Evolutionary conservation across 2,329 filamentous ascomycete genomes (phyloP), one percentile per base, ranked within the genome.

Genomic region (Alternaria viburni): DNA sequence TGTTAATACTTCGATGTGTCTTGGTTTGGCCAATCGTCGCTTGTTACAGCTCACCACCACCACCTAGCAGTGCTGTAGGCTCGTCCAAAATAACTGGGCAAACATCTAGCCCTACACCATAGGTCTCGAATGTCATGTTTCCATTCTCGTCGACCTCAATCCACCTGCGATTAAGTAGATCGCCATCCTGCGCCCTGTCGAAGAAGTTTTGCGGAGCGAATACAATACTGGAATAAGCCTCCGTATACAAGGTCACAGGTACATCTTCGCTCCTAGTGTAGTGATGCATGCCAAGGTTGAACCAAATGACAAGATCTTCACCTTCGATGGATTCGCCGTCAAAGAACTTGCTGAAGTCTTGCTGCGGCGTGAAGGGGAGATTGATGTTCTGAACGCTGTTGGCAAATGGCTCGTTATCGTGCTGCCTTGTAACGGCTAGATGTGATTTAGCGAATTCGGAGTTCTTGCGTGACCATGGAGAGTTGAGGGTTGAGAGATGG

Each of bases 331-430:
- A 70, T 69, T 86, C 83, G 30, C 75, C 79, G 64, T 86, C 75
- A 46, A 86, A 83, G 74, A 87, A 86, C 26, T 82, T 80, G 59
- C 73, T 72, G 66, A 88, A 88, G 69, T 87, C 80, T 45, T 83
- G 77, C 54, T 81, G 78, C 8, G 82, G 83, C 60, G 82, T 79
- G 47, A 74, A 71, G 17, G 79, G 79, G 12, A 79, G 67, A 45
- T 78, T 77, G 26, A 71, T 66, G 50, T 81, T 82, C 54, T 79
- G 77, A 1, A 80, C 72, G 23, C 74, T 74, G 8, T 79, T 78
- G 8, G 72, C 74, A 23, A 70, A 75, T 1, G 77, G 79, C 70
- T 86, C 83, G 1, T 69, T 81, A 66, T 86, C 84, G 68, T 85
- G 81, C 43, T 84, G 83, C 8, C 74, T 70, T 17, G 80, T 80